A percentile compares a stretch with the other conserved stretches of the same genome.
These are phyloP conservation scores for Ophiocordyceps camponoti-rufipedis DNA, from an alignment of 2,329 filamentous ascomycete species.

Conservation along the genomic window DNA sequence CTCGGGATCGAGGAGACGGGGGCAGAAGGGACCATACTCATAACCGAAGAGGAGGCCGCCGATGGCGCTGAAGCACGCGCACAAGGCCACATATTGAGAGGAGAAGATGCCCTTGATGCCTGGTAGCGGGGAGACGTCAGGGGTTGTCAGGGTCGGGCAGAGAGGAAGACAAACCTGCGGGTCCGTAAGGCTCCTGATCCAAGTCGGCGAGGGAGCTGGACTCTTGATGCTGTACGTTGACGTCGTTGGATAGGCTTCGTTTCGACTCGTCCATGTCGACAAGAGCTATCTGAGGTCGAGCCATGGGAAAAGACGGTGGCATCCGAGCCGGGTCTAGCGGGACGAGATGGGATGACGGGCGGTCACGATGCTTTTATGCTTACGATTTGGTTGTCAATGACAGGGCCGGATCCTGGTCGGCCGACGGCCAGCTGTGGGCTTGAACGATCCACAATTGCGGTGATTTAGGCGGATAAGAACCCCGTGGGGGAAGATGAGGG, in stretches of 20 bases:
- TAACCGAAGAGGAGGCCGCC: slow-evolving; percentile 21
- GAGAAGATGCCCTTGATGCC: slow-evolving; percentile 14
- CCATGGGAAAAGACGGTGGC: neutral
- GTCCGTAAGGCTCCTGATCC: slow-evolving; percentile 7
- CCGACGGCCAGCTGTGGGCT: no score
- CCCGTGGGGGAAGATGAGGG: no score
- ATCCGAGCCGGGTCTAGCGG: neutral
- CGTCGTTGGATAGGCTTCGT: slow-evolving; percentile 2
- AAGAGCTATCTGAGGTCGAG: neutral
- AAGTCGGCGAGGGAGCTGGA: slow-evolving; percentile 3
- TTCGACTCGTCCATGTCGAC: slow-evolving; percentile 3
- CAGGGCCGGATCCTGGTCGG: no score
- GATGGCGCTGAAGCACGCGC: slow-evolving; percentile 15
- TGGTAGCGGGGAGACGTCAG: neutral
- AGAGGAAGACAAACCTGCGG: slow-evolving; percentile 5
- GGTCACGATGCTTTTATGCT: neutral
- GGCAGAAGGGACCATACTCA: slow-evolving; percentile 4
- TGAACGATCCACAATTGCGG: no score
- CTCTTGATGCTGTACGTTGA: slow-evolving; percentile 7
- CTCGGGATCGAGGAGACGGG: neutral
- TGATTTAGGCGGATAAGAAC: no score
- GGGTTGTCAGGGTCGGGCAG: neutral
- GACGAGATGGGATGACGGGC: neutral
- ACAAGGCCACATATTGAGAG: slow-evolving; percentile 14
- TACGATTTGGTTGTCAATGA: neutral